Base-by-base conservation (phyloP, 2,329 filamentous ascomycete species). In the Colletotrichum agaves region DNA sequence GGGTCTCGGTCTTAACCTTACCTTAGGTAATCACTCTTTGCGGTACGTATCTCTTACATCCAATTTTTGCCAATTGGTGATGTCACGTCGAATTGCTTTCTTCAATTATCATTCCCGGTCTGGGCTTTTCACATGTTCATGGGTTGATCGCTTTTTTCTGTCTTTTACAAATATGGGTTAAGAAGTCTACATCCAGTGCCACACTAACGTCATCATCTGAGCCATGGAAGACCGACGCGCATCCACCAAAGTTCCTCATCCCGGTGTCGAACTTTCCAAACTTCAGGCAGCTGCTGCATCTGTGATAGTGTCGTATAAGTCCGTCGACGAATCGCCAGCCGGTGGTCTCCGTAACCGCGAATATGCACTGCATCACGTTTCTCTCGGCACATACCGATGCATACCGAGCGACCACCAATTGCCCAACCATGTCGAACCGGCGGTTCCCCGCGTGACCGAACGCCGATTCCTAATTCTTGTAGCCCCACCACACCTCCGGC, bases 381-480 rank as follows among this genome's bases (percentile, higher is more conserved):
- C 27, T 50, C 39, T 66, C 43, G 33, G 27, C 19, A 35, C 57
- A 31, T 37, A 47, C 61, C 53, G 43, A 41, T 17, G n/a, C 58
- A 61, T 61, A 55, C 59, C 59, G 39, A 61, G 21, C 55, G 15
- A 44, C 23, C 41, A 19, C 44, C 33, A 47, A 33, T 33, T 6
- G 44, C 44, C 59, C 59, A 66, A 62, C 50, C 58, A 56, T 41
- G 21, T 11, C 23, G 23, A 15, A 3, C 12, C 47, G 33, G 50
- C 59, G 43, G 35, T 47, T 37, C 63, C 58, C 35, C 63, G 59
- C 63, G 52, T 67, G 63, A 67, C 63, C 60, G 37, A 50, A 50
- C 31, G 46, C 63, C 60, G 59, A 67, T 67, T 67, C 63, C 63
- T 67, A 67, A 63, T 50, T 58, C 53, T 37, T 44, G n/a, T 10